Percentiles rank a stretch among this genome's conserved stretches.
phyloP scores from a whole-genome alignment of 495 filamentous ascomycete species.

The Penicillium manginii region DNA sequence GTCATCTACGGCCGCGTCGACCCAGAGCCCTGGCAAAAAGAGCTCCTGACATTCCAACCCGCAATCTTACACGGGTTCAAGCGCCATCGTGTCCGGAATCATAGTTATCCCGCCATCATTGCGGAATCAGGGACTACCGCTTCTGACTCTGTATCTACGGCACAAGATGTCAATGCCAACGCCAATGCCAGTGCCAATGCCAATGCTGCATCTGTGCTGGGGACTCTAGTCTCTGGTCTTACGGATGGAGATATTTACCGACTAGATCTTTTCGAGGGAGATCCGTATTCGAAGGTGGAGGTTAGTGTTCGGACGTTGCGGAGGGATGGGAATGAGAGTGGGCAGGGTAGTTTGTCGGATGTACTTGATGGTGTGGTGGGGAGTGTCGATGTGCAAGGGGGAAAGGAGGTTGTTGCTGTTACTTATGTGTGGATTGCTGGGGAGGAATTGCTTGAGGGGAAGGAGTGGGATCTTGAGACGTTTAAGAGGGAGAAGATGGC shows the following conservation, averaged over 20 bases:
- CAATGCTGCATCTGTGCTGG: slow-evolving; percentile 62
- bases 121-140: slow-evolving; percentile 11
- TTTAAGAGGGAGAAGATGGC: slow-evolving; percentile 71
- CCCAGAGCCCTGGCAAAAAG: slow-evolving; percentile 54
- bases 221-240: slow-evolving; percentile 77
- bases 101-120: slow-evolving; percentile 87
- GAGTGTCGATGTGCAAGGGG: slow-evolving; percentile 18
- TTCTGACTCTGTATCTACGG: not conserved
- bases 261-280: slow-evolving; percentile 84
- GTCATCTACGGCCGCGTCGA: slow-evolving; percentile 70
- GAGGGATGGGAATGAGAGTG: slow-evolving; percentile 14
- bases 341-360: slow-evolving; percentile 25
- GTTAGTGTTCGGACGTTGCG: slow-evolving; percentile 63
- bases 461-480: slow-evolving; percentile 82
- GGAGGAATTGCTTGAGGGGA: slow-evolving; percentile 55
- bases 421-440: slow-evolving; percentile 76
- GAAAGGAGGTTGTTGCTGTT: slow-evolving; percentile 63
- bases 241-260: slow-evolving; percentile 74
- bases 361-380: slow-evolving; percentile 39
- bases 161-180: not conserved
- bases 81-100: slow-evolving; percentile 66
- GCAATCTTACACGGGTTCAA: slow-evolving; percentile 75
- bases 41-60: slow-evolving; percentile 65
- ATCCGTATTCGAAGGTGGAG: slow-evolving; percentile 64
- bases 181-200: not conserved